Conservation (phyloP, 495 filamentous ascomycete genomes). For the Tuber borchii region DNA sequence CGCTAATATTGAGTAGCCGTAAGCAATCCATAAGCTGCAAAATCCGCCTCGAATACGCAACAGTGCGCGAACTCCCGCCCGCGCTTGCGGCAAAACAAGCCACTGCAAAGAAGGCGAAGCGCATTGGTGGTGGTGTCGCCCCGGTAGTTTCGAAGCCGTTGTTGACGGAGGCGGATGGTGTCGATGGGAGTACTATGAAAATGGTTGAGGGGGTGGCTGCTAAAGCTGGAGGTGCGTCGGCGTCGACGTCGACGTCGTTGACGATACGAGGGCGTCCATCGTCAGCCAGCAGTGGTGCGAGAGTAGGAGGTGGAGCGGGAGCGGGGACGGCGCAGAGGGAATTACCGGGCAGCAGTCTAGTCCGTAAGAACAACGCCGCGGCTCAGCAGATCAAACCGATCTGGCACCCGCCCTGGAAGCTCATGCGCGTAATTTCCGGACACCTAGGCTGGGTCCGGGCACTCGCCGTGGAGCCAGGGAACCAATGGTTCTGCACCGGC, state of each 20-base stretch:
- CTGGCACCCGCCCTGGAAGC: constrained; percentile 98
- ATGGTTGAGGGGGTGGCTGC: constrained; percentile 62
- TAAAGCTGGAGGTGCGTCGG: constrained; percentile 43
- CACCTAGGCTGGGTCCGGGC: constrained; percentile 93
- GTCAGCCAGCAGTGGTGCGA: neutral
- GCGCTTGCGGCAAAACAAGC: constrained; percentile 79
- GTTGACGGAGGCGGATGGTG: constrained; percentile 46
- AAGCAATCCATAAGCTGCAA: constrained; percentile 36
- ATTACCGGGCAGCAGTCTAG: constrained; percentile 46
- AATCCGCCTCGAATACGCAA: constrained; percentile 71
- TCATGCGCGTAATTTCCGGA: constrained; percentile 94
- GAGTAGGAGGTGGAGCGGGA: constrained; percentile 29
- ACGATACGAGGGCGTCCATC: constrained; percentile 45
- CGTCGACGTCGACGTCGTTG: constrained; percentile 60
- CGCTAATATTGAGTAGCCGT: constrained; percentile 24
- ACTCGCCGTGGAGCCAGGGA: constrained; percentile 87
- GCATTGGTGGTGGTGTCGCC: constrained; percentile 10
- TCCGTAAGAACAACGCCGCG: constrained; percentile 36
- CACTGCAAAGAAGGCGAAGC: constrained; percentile 51
- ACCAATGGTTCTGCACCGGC: constrained; percentile 96
- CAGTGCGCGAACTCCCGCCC: constrained; percentile 75
- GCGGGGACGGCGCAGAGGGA: constrained; percentile 48
- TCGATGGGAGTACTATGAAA: constrained; percentile 57
- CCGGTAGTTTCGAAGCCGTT: constrained; percentile 50
- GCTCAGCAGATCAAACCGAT: constrained; percentile 70